Conservation (phyloP, 176 grass and related monocot species). For the Lolium rigidum region DNA sequence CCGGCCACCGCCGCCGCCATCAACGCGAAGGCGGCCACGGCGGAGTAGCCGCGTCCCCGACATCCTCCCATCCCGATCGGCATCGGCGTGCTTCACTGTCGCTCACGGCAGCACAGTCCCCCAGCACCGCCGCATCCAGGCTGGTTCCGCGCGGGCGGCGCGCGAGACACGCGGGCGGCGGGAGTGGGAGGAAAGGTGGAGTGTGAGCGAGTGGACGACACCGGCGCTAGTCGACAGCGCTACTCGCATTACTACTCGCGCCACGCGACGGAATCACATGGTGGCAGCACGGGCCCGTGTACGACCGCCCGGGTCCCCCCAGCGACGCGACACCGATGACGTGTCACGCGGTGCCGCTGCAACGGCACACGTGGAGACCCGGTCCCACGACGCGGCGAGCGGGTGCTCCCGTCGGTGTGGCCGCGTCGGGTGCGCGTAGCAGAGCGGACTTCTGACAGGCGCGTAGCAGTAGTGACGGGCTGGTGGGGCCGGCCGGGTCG, state of each 20-base stretch:
- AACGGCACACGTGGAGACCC: not conserved
- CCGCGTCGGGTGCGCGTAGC: slow-evolving; percentile 5
- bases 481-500: no score
- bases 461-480: no score
- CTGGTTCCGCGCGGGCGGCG: not conserved
- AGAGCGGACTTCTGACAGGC: no score
- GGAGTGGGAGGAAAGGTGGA: not conserved
- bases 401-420: rapidly evolving
- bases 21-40: not conserved
- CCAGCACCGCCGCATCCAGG: slow-evolving; percentile 16
- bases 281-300: not conserved
- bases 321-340: not conserved
- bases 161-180: not conserved
- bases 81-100: not conserved
- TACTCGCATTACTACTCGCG: not conserved
- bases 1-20: not conserved
- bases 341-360: slow-evolving; percentile 14
- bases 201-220: slow-evolving; percentile 28
- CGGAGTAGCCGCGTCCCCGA: not conserved
- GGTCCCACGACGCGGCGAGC: rapidly evolving
- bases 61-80: not conserved
- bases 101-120: not conserved
- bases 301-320: not conserved
- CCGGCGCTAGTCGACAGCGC: slow-evolving; percentile 7
- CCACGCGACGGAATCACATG: slow-evolving; percentile 3